Evolutionary conservation across 164 flowering plant species (phyloP), one percentile per base, ranked within the genome.

Genomic region (Amborella trichopoda): DNA sequence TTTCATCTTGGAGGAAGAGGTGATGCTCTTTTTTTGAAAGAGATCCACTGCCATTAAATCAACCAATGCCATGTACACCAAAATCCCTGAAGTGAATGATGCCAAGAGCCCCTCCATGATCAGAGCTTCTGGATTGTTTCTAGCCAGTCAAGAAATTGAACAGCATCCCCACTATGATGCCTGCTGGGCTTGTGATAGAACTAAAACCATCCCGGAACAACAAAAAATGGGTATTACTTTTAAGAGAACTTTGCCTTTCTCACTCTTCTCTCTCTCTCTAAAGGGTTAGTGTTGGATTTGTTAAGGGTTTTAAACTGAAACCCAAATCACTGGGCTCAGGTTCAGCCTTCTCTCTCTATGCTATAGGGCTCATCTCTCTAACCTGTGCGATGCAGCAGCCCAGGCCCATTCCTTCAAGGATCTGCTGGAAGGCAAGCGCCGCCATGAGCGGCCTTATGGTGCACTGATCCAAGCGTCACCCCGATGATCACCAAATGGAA

Each of bases 381-480:
- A 82, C 93, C 93, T 82, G 93, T 9, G 93, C 93, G 51, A 82
- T 79, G 57, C 93, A 82, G 19, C 87, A 87, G 2, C 93, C 93
- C 11, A 82, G 87, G 0, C 93, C 93, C 93, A 82, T 71, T 6
- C 93, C 93, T 51, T 82, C 93, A 22, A 82, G 80, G 25, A 80
- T 66, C 63, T 82, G 93, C 47, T 82, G 93, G 42, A 82, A 82
- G 1, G 87, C 64, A 14, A 82, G 62, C 0, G 93, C 93, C 17
- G 77, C 84, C 10, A 80, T 75, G 0, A 82, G 73, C 13, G 87
- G 93, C 42, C 63, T 60, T 17, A 80, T 82, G 9, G 84, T 82
- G 54, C 93, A 80, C 62, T 64, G 40, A 26, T 82, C 93, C 93
- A 80, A 82, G 44, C 0, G 87, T 82, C 5, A 80, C 74, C 1